Percentiles rank a stretch among this genome's conserved stretches.
Evolutionary conservation across 345 rosid genomes (phyloP).

Genomic region (Cardamine resedifolia): DNA sequence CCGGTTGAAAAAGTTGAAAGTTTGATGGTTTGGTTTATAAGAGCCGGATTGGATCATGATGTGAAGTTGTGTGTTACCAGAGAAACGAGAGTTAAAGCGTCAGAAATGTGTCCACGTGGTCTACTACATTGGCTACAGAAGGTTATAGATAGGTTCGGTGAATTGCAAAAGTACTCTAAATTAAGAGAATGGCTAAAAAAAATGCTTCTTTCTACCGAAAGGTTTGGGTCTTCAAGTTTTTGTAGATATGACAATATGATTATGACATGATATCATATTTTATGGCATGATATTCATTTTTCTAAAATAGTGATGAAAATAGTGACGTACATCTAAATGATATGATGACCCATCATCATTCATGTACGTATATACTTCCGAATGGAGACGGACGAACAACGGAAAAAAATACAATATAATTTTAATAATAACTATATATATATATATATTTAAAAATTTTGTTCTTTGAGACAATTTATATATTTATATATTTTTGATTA

Average conservation of each 20-base stretch:
- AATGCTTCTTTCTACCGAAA: not conserved
- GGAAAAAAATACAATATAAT: no score
- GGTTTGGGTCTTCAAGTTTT: not conserved
- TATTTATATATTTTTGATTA: no score
- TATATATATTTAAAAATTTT: no score
- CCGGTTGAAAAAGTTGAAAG: constrained; percentile 29
- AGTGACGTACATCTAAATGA: not conserved
- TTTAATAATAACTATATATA: no score
- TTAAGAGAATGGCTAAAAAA: no score
- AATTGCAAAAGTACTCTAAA: not conserved
- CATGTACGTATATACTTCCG: not conserved
- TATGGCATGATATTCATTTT: no score
- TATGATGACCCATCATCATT: not conserved
- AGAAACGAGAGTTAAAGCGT: not conserved
- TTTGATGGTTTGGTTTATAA: constrained; percentile 19
- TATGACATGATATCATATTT: not conserved
- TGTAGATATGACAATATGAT: not conserved
- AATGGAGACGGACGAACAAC: no score
- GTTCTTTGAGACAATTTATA: no score
- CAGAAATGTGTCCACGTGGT: constrained; percentile 1
- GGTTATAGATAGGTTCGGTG: not conserved
- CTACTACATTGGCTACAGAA: constrained; percentile 13
- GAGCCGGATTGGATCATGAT: not conserved
- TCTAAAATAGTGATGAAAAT: no score
- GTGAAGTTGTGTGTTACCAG: not conserved